These are phyloP conservation scores for Amanita rubescens DNA, from an alignment of 768 basidiomycete genomes.

Conservation along the genomic window DNA sequence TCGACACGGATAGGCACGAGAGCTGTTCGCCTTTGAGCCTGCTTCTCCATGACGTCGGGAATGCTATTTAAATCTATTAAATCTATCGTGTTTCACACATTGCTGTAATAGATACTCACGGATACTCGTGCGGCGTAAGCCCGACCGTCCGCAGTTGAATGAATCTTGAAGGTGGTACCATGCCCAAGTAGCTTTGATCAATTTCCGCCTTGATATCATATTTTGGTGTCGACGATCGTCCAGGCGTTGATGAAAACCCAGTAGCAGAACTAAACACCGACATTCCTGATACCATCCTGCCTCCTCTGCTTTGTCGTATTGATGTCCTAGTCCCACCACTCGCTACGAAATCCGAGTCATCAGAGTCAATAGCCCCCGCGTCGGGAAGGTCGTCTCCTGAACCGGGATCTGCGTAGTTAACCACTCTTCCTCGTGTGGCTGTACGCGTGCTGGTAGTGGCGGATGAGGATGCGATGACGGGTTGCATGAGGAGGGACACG, in stretches of 20 bases:
- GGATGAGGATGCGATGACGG: conserved; percentile 46
- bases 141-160: conserved; percentile 53
- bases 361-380: conserved; percentile 75
- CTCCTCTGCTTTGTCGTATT: conserved; percentile 38
- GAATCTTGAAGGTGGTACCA: conserved; percentile 73
- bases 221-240: conserved; percentile 25
- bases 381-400: conserved; percentile 79
- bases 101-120: conserved; percentile 43
- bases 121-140: conserved; percentile 63
- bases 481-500: conserved; percentile 84
- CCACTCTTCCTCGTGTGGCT: conserved; percentile 51
- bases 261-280: conserved; percentile 48
- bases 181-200: conserved; percentile 87
- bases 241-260: conserved; percentile 33
- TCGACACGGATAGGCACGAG: conserved; percentile 94
- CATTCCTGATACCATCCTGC: conserved; percentile 39
- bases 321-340: conserved; percentile 56
- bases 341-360: conserved; percentile 76
- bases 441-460: conserved; percentile 29
- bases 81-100: not conserved
- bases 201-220: conserved; percentile 55
- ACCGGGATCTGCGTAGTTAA: conserved; percentile 85
- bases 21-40: conserved; percentile 43
- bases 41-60: conserved; percentile 53
- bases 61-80: conserved; percentile 34